Evolutionary conservation across 257 asterid genomes (phyloP).

Genomic region (Primulina huaijiensis): DNA sequence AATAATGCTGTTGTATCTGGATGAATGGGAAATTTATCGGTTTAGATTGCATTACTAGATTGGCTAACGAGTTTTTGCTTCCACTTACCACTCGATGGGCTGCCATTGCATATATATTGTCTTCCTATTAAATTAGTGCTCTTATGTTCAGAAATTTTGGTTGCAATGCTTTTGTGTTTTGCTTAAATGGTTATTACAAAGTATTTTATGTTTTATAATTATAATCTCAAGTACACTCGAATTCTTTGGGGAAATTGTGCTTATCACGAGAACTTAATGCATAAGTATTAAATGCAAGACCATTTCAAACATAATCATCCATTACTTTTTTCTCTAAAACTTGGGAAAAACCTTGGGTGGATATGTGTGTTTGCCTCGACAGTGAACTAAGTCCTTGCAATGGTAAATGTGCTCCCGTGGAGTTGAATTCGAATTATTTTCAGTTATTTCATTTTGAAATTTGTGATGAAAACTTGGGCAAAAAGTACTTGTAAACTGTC

Average conservation of each 20-base stretch:
- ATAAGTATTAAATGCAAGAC: no score
- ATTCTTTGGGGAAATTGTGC: background rate
- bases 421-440: background rate
- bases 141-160: background rate
- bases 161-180: background rate
- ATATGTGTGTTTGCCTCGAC: no score
- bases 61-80: background rate
- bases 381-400: background rate
- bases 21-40: background rate
- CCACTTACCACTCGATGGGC: background rate
- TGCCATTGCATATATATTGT: background rate
- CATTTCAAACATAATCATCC: background rate
- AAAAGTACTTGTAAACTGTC: background rate
- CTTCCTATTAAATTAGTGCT: background rate
- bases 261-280: background rate
- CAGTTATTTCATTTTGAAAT: background rate
- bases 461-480: background rate
- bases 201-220: background rate
- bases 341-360: no score
- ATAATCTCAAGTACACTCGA: background rate
- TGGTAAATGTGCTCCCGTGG: background rate
- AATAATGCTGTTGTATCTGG: background rate
- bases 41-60: background rate
- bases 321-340: no score
- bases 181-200: background rate